Conservation (phyloP, 331 rosid genomes). For the Erythrophleum ivorense region DNA sequence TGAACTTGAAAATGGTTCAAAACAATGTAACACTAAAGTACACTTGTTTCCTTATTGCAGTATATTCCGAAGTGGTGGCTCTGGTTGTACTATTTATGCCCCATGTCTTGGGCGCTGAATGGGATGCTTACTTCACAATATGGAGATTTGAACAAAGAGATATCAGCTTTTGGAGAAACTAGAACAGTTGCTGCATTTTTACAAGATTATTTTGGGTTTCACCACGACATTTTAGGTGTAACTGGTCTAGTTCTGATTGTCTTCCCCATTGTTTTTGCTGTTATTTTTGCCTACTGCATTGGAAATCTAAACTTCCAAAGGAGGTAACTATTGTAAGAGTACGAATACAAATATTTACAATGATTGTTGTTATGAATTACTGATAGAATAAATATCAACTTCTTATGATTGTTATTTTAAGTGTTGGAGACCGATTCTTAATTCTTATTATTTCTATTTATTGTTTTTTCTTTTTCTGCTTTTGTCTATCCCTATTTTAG, state of each 20-base stretch:
- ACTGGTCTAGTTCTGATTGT: conserved; percentile 52
- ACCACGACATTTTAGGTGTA: conserved; percentile 48
- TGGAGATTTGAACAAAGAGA: conserved; percentile 54
- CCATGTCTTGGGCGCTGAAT: conserved; percentile 72
- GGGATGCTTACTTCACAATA: conserved; percentile 78
- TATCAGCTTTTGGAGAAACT: conserved; percentile 55
- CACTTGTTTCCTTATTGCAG: conserved; percentile 48
- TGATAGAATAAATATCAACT: background rate
- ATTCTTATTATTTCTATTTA: no score
- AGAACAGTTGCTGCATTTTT: conserved; percentile 54
- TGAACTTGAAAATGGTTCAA: background rate
- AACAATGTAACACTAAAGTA: background rate
- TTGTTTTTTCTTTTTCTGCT: no score
- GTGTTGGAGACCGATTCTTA: no score
- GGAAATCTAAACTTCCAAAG: conserved; percentile 65
- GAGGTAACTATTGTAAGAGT: conserved; percentile 44
- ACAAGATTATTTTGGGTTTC: conserved; percentile 66
- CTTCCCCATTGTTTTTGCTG: conserved; percentile 55
- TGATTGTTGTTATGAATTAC: background rate
- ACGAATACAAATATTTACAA: background rate
- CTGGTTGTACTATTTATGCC: conserved; percentile 68
- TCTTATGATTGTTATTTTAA: background rate
- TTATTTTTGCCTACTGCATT: conserved; percentile 66
- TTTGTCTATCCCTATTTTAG: no score
- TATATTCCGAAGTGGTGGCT: conserved; percentile 82